Conservation (phyloP, 495 filamentous ascomycete species). For the Aspergillus bertholletiae region DNA sequence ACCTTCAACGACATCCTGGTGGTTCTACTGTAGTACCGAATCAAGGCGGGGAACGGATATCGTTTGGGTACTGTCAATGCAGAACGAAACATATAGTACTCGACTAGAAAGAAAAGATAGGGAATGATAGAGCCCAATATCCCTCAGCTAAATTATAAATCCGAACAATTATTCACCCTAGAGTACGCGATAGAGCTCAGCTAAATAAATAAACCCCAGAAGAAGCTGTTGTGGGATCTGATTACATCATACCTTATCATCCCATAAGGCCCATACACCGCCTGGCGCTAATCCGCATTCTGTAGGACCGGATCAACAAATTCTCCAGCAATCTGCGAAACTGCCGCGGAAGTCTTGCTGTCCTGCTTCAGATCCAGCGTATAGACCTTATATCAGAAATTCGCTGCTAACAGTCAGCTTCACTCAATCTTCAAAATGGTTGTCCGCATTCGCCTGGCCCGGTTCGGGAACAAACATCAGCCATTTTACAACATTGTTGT, state of each 20-base stretch:
- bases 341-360: constrained; percentile 22
- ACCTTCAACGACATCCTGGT: constrained; percentile 43
- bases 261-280: constrained; percentile 19
- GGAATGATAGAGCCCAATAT: not conserved
- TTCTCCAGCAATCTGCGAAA: constrained; percentile 25
- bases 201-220: too few species aligned
- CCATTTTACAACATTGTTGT: constrained; percentile 98
- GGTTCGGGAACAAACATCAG: constrained; percentile 81
- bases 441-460: constrained; percentile 84
- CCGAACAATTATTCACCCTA: not conserved
- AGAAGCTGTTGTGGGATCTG: not conserved
- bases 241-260: constrained; percentile 28
- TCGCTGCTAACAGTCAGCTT: constrained; percentile 2
- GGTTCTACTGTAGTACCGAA: constrained; percentile 28
- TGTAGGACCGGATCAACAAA: constrained; percentile 21
- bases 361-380: constrained; percentile 7
- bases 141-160: not conserved
- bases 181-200: too few species aligned
- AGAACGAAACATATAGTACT: constrained; percentile 30
- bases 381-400: constrained; percentile 3
- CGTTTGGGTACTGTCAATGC: constrained; percentile 7
- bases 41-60: constrained; percentile 6
- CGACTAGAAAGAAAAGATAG: not conserved
- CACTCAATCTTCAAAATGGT: constrained; percentile 62
- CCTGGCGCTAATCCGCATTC: constrained; percentile 26